Base-by-base conservation (phyloP, 2,329 filamentous ascomycete genomes). In the Fusarium begoniae region DNA sequence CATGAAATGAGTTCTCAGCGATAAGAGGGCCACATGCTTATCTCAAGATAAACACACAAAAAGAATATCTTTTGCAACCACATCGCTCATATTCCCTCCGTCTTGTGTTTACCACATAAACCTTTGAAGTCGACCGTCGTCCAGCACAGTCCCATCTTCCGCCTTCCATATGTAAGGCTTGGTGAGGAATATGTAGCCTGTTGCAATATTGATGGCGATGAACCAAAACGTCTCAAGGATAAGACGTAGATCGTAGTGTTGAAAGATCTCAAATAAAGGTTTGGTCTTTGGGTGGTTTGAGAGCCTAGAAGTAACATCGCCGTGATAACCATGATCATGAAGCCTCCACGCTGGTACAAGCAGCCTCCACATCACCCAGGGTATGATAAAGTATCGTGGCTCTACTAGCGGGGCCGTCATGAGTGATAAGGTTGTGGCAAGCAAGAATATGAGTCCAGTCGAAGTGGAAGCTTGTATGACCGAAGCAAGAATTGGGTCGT, bases 301-400 rank as follows among this genome's bases (percentile, higher is more conserved):
- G 24, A 77, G 40, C 5, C 15, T 38, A 15, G 44, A 38, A 24
- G 73, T 8, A 18, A 73, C 3, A 24, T 41, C 55, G 40, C 30
- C 14, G 3, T n/a, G 9, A 9, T 11, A 28, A 32, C 66, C 61
- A 40, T 78, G 76, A 30, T 77, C 73, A 41, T 77, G 72, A 9
- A 78, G 44, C 37, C 74, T 74, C 84, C 84, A 85, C 58, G 86
- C 82, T 1, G 94, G 94, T 2, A 97, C 84, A 78, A 97, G 89
- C 13, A 98, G 83, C 2, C 96, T 89, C 94, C 95, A 98, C 78
- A 98, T 91, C 14, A 98, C 89, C 94, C 95, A 99, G 0, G 96
- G 95, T 18, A 98, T 87, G 80, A 99, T 97, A 82, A 98, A 98
- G 82, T 99, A 99, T 20, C 96, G 90, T 20, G 96, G 96, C 81